Evolutionary conservation across 2,329 filamentous ascomycete species (phyloP).

Genomic region (Fusarium sulawesiense): DNA sequence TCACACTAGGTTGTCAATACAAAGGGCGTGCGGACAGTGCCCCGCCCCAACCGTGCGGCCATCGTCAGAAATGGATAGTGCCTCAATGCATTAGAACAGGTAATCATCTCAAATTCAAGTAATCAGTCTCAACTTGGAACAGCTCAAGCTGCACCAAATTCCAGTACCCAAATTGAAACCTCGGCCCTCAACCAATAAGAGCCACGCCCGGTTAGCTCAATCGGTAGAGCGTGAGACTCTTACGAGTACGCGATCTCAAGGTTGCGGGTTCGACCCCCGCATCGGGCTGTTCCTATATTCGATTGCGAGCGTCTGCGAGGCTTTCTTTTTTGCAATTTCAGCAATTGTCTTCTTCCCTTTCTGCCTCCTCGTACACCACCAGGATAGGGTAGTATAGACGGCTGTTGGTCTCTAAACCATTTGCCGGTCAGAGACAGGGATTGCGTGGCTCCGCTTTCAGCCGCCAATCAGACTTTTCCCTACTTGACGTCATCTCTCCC

Average conservation of each 20-base stretch:
- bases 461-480: slow-evolving; percentile 24
- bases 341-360: background rate
- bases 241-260: slow-evolving; percentile 62
- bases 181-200: slow-evolving; percentile 22
- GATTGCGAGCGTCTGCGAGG: slow-evolving; percentile 28
- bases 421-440: background rate
- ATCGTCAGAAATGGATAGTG: background rate
- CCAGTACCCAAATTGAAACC: background rate
- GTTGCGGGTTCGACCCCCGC: slow-evolving; percentile 65
- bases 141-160: background rate
- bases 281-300: slow-evolving; percentile 50
- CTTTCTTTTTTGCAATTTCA: slow-evolving; percentile 14
- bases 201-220: slow-evolving; percentile 52
- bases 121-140: background rate
- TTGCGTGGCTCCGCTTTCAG: slow-evolving; percentile 12
- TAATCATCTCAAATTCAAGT: background rate
- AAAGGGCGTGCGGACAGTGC: slow-evolving; percentile 8
- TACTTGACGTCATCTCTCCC: slow-evolving; percentile 20
- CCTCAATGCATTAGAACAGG: background rate
- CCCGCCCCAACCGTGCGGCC: background rate
- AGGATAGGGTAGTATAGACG: background rate
- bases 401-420: background rate
- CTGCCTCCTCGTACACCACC: background rate
- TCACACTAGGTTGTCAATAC: slow-evolving; percentile 5
- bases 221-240: slow-evolving; percentile 76